Base-by-base conservation (phyloP, 2,329 filamentous ascomycete species). In the Lachnellula cervina region DNA sequence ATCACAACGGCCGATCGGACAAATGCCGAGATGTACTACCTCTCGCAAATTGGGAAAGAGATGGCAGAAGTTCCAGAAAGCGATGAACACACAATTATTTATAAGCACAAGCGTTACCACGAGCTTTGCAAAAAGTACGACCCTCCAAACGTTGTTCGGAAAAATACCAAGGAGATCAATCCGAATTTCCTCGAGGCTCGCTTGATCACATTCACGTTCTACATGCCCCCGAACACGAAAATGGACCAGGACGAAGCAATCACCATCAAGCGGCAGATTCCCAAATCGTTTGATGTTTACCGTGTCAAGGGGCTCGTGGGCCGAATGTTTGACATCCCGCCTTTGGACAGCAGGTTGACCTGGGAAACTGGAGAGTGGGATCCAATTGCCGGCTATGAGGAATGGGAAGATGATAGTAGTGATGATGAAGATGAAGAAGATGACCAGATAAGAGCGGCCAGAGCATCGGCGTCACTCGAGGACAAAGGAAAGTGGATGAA, bases 351-450 rank as follows among this genome's bases (percentile, higher is more conserved):
- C 58, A 79, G 77, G 42, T 71, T 97, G 49, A 74, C 94, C 0
- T 96, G 90, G 88, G 90, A 96, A 74, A 96, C 91, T 8, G 89
- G 90, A 19, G 92, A 97, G 71, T 90, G 88, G 83, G 90, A 96
- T 70, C 89, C 89, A 0, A 84, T 90, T 0, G 80, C 80, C 8
- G 79, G 81, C 58, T 81, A 83, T 62, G 79, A 84, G 59, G 78
- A 82, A 4, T 78, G 80, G 32, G 82, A 82, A 44, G 79, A 74
- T 52, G 77, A 76, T 45, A 76, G 76, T 46, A 78, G 76, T 62
- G 80, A 78, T 46, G 80, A 80, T 32, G 79, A 80, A 2, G 69
- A 72, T 43, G 71, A 64, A 6, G 63, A 63, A 28, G 54, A 55
- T 21, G 56, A 63, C 16, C 56, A 61, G 25, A 52, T 51, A 11